Percentiles rank a stretch among this genome's conserved stretches.
phyloP scores from a whole-genome alignment of 148 eudicot genomes.

The Vaccinium macrocarpon region DNA sequence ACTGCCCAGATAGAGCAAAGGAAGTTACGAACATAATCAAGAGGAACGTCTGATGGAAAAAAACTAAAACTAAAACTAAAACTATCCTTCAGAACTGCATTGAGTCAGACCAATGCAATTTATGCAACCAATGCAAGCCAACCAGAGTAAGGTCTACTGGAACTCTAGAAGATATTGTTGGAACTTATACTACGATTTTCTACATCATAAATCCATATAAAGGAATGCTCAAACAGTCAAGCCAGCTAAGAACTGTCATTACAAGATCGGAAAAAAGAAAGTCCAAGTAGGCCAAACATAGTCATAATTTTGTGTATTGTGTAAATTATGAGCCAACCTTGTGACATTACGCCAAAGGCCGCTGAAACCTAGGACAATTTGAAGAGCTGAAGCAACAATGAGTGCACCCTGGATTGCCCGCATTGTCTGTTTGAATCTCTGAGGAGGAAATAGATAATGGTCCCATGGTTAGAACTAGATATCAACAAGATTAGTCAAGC shows the following conservation, averaged over 20 bases:
- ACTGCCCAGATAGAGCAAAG: neutral
- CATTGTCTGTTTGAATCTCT: constrained; percentile 84
- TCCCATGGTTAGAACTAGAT: constrained; percentile 7
- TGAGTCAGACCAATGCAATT: neutral
- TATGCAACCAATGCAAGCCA: neutral
- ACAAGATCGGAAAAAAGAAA: neutral
- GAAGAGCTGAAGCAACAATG: constrained; percentile 91
- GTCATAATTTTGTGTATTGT: neutral
- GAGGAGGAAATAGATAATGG: constrained; percentile 12
- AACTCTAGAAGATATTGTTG: neutral
- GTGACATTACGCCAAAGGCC: constrained; percentile 97
- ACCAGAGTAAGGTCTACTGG: neutral
- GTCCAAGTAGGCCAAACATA: neutral
- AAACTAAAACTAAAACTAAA: too few species aligned
- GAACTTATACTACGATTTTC: neutral
- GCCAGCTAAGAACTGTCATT: neutral
- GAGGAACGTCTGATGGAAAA: neutral
- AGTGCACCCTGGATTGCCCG: constrained; percentile 92
- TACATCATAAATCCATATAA: neutral
- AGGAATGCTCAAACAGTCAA: constrained; percentile 1
- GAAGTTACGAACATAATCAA: neutral
- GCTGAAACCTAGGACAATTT: constrained; percentile 94
- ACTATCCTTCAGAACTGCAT: neutral
- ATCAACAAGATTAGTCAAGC: neutral
- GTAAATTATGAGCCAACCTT: constrained; percentile 42